Base-by-base conservation (phyloP, 148 eudicot species). In the Silene latifolia region DNA sequence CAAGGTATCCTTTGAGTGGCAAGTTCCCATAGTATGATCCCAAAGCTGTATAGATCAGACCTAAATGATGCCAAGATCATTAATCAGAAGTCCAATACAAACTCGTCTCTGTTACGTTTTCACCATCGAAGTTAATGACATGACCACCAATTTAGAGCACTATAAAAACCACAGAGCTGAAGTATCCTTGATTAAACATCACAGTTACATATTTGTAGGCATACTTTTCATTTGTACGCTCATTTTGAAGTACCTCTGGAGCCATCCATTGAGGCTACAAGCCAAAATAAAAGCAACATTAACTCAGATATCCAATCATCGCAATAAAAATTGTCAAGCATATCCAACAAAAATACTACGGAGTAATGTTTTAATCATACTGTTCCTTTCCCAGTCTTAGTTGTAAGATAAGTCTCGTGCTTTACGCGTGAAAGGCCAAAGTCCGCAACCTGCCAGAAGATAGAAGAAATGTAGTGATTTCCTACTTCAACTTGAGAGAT, bases 181-280 rank as follows among this genome's bases (percentile, higher is more conserved):
- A 25, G 13, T 19, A 10, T 62, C 81, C 71, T 73, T 32, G 73
- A 68, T 46, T 69, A 51, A 70, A 70, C 59, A 71, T n/a, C 15
- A 73, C 58, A 77, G 73, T 32, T 59, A 56, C 20, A 67, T 63
- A 54, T 9, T 20, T n/a, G 17, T 67, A 5, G 66, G 69, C 97
- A 54, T 90, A 95, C 99, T 92, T 95, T 76, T 95, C 99, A 79
- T 92, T 87, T 46, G 98, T 68, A 24, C 83, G 93, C 76, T 90
- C 99, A 76, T 87, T 92, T 19, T 96, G 94, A 80, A 96, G 92
- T 81, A 89, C 97, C 82, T 95, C 99, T 39, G 99, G 99, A 69
- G 99, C 99, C 99, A 95, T 95, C 99, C 99, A 96, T 75, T 96
- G 99, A 74, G 99, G 98, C 99, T 96, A 81, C 82, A 86, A 72